Base-by-base conservation (phyloP, 768 basidiomycete genomes). In the Lactarius evosmus region DNA sequence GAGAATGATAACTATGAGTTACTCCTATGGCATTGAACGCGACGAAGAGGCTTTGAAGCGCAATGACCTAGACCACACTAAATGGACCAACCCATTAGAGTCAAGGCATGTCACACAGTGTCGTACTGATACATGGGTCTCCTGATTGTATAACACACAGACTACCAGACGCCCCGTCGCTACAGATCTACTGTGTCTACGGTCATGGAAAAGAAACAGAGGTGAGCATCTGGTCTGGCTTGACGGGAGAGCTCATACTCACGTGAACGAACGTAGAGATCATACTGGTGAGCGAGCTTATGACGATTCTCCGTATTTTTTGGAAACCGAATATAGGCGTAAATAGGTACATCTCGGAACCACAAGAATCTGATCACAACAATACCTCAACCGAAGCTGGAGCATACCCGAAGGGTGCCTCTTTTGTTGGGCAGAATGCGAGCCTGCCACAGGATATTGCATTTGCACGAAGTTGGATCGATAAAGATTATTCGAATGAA, bases 161-260 rank as follows among this genome's bases (percentile, higher is more conserved):
- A 67, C 78, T 99, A 19, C 96, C 96, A 1, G 75, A 85, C 53
- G 97, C 97, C 0, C 95, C 96, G 1, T 89, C 88, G 5, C 89
- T 97, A 87, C 92, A 88, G 71, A 87, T 96, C 32, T 91, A 87
- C 73, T 98, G 95, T 67, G 84, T 95, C 2, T 98, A 98, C 76
- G 96, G 96, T 0, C 88, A 93, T 68, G 96, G 96, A 22, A 98
- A 98, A 72, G 91, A 95, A 69, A 99, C 95, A 0, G 95, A 97
- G 82, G 91, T 86, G 41, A 67, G 82, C 60, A 58, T 44, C 61
- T 56, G 53, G 63, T 49, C 63, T 52, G 52, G 65, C 61, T n/a
- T n/a, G 22, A n/a, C 33, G 29, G 27, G 38, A 51, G 41, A 36
- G 55, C 58, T 63, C 30, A 16, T 44, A 9, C 33, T 41, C 36